phyloP scores from a whole-genome alignment of 2,329 filamentous ascomycete genomes.

The Verticillium isaacii region DNA sequence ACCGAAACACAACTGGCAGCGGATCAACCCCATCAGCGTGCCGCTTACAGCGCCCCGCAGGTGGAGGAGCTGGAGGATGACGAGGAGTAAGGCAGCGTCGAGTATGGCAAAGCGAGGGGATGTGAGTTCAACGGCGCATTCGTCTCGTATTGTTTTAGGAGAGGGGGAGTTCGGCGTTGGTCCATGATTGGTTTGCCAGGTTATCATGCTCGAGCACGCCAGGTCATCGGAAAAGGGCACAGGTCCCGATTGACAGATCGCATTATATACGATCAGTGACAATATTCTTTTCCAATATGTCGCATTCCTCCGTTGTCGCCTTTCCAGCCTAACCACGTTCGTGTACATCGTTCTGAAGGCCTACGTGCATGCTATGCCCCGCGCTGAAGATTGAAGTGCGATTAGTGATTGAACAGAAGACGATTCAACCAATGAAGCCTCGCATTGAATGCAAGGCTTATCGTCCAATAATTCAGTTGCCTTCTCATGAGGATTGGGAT shows the following conservation, averaged over 20 bases:
- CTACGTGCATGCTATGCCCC: too few species aligned
- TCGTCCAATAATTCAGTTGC: too few species aligned
- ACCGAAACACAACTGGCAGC: constrained; percentile 50
- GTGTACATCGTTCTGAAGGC: too few species aligned
- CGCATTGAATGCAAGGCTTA: too few species aligned
- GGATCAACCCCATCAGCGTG: constrained; percentile 31
- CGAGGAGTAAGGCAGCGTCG: constrained; percentile 21
- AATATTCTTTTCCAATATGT: neutral
- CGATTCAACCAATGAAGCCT: too few species aligned
- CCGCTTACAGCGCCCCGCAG: constrained; percentile 43
- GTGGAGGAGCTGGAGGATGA: constrained; percentile 50
- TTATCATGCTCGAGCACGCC: neutral
- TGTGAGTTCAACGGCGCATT: neutral
- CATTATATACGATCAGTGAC: neutral
- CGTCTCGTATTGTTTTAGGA: neutral
- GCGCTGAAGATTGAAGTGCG: too few species aligned
- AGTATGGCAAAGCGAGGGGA: neutral
- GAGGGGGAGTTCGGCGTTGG: constrained; percentile 1
- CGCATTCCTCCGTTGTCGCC: neutral
- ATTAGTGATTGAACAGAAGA: too few species aligned
- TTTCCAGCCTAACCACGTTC: too few species aligned
- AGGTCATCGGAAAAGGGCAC: neutral
- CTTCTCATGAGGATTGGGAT: too few species aligned
- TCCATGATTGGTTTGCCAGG: neutral
- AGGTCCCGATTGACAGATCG: neutral